Base-by-base conservation (phyloP, 176 grass and related monocot species). In the Alopecurus myosuroides region DNA sequence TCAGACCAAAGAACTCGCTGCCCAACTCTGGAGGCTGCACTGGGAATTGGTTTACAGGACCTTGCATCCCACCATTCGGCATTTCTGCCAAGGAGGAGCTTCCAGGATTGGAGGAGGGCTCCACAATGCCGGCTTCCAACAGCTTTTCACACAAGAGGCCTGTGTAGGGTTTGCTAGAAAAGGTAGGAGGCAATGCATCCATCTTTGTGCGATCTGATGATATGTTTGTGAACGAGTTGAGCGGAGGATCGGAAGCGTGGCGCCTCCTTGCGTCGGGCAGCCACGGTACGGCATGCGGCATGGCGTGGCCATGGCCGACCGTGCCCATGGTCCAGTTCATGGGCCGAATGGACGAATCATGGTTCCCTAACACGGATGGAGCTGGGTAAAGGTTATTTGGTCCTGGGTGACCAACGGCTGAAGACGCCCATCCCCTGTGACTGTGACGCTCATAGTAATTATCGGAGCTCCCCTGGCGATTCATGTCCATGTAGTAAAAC, bases 381-480 rank as follows among this genome's bases (percentile, higher is more conserved):
- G 20, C 56, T 72, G 74, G 30, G 40, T 74, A 81, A 17, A 51
- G 55, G 28, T 53, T 55, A 30, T 69, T 86, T 51, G 66, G 17
- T 46, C 34, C 75, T 3, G 49, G 60, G 23, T 58, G 41, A 22
- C 42, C 30, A 20, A 64, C 6, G 12, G 58, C 0, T 15, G 31
- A 77, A 44, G 81, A 30, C 4, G 81, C 37, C 22, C 29, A n/a
- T 60, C 80, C 53, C 64, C 77, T 85, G 8, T 81, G 71, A 22
- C n/a, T 46, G 19, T 39, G n/a, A n/a, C n/a, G n/a, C n/a, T 64
- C 23, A 26, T 42, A 60, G 60, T 51, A 78, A 57, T 87, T 20
- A 56, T 49, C 4, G 18, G 82, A 85, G 80, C 40, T 55, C 56
- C 83, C 68, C 1, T 49, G 61, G 20, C 45, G n/a, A 57, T 36